Evolutionary conservation across 345 rosid genomes (phyloP).

Genomic region (Lagerstroemia speciosa): DNA sequence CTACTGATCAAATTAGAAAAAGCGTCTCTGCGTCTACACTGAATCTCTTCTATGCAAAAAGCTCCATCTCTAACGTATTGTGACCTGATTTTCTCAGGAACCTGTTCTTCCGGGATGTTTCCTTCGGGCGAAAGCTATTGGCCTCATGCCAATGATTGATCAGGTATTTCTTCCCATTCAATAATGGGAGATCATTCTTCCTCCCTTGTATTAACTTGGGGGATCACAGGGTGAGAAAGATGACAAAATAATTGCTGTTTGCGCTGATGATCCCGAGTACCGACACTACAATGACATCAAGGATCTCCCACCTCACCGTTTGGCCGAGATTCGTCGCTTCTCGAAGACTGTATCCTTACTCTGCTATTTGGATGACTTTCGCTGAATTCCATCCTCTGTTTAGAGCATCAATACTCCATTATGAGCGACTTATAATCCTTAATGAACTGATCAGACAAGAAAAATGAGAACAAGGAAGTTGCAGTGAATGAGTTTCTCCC

Average conservation of each 20-base stretch:
- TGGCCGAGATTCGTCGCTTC: conserved; percentile 50
- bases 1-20: neutral
- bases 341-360: conserved; percentile 46
- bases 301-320: conserved; percentile 48
- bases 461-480: conserved; percentile 70
- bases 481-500: conserved; percentile 90
- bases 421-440: conserved; percentile 9
- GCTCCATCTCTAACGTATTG: neutral
- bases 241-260: conserved; percentile 60
- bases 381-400: neutral
- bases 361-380: neutral
- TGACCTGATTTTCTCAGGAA: conserved; percentile 38
- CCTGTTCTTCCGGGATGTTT: conserved; percentile 73
- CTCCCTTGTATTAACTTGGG: neutral
- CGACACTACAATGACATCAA: conserved; percentile 41
- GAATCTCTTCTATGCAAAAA: neutral
- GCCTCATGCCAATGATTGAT: conserved; percentile 99
- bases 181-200: neutral
- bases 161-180: conserved; percentile 41
- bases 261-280: conserved; percentile 54
- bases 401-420: neutral
- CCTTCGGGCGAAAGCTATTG: conserved; percentile 93
- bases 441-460: conserved; percentile 33
- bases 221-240: conserved; percentile 84
- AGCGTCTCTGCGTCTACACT: neutral